Conservation (phyloP, 768 basidiomycete genomes). For the Leccinum broughii region DNA sequence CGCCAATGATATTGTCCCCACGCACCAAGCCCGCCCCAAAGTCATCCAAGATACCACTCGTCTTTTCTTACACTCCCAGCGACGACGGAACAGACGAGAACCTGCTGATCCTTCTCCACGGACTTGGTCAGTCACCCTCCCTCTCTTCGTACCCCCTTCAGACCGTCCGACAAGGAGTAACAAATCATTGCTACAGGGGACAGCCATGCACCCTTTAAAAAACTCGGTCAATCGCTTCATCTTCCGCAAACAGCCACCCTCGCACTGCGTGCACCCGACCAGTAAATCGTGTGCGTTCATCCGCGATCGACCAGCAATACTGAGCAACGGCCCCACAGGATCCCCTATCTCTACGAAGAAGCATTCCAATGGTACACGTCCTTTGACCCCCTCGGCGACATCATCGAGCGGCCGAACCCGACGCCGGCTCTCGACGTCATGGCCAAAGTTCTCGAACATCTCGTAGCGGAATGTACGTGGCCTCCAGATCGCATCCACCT, state of each 20-base stretch:
- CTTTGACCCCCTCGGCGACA: slow-evolving; percentile 77
- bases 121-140: slow-evolving; percentile 58
- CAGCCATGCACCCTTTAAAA: slow-evolving; percentile 73
- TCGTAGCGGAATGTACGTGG: slow-evolving; percentile 67
- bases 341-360: slow-evolving; percentile 76
- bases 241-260: slow-evolving; percentile 90
- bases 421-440: slow-evolving; percentile 63
- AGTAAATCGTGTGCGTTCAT: slow-evolving; percentile 43
- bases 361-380: slow-evolving; percentile 87
- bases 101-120: slow-evolving; percentile 80
- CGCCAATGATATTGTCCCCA: slow-evolving; percentile 13
- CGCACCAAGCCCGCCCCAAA: slow-evolving; percentile 54
- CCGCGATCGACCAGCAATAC: neutral
- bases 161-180: neutral
- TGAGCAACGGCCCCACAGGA: slow-evolving; percentile 40
- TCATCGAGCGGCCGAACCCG: slow-evolving; percentile 71
- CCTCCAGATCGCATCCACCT: slow-evolving; percentile 69
- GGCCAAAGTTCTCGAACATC: slow-evolving; percentile 50
- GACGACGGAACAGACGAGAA: slow-evolving; percentile 87
- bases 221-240: slow-evolving; percentile 68
- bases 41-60: slow-evolving; percentile 45
- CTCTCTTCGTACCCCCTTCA: neutral
- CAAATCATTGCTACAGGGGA: slow-evolving; percentile 58
- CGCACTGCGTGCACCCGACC: slow-evolving; percentile 76
- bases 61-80: slow-evolving; percentile 70